A percentile compares a stretch with the other conserved stretches of the same genome.
phyloP scores from a whole-genome alignment of 1,284 basidiomycete genomes.

The Phaffia rhodozyma region DNA sequence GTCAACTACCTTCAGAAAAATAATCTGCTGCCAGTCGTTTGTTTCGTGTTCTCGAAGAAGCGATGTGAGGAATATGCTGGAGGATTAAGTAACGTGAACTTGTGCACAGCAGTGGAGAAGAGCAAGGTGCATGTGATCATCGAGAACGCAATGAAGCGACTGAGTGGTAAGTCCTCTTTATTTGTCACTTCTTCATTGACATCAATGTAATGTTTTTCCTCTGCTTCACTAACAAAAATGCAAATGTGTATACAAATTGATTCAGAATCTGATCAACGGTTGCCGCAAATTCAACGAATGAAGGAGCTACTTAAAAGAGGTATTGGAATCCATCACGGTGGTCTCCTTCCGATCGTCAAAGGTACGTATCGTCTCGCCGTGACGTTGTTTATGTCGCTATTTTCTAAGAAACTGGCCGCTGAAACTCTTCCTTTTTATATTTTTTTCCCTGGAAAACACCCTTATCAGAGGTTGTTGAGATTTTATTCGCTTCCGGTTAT shows the following conservation, averaged over 20 bases:
- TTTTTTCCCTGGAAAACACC: neutral
- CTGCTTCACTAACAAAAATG: neutral
- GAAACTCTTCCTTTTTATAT: neutral
- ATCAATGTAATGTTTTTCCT: neutral
- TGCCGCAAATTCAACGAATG: slow-evolving; percentile 94
- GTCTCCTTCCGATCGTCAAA: slow-evolving; percentile 91
- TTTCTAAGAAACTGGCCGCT: neutral
- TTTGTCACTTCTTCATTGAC: neutral
- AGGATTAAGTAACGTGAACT: slow-evolving; percentile 76
- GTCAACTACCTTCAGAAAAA: slow-evolving; percentile 77
- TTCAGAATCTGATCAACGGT: slow-evolving; percentile 71
- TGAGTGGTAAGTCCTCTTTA: slow-evolving; percentile 57
- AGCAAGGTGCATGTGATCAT: slow-evolving; percentile 92
- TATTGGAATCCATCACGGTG: slow-evolving; percentile 96
- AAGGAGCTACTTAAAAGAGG: slow-evolving; percentile 80
- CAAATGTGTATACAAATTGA: neutral
- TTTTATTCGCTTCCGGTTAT: slow-evolving; percentile 86
- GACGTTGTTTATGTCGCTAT: neutral
- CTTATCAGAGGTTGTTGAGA: slow-evolving; percentile 58
- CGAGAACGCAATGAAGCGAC: slow-evolving; percentile 76
- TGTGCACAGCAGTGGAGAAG: slow-evolving; percentile 77
- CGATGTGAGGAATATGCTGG: slow-evolving; percentile 91
- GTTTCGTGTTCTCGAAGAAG: slow-evolving; percentile 96
- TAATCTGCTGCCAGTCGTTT: slow-evolving; percentile 77
- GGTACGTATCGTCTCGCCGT: slow-evolving; percentile 39